Evolutionary conservation across 305 asterid genomes (phyloP).

Genomic region (Nicotiana rustica): DNA sequence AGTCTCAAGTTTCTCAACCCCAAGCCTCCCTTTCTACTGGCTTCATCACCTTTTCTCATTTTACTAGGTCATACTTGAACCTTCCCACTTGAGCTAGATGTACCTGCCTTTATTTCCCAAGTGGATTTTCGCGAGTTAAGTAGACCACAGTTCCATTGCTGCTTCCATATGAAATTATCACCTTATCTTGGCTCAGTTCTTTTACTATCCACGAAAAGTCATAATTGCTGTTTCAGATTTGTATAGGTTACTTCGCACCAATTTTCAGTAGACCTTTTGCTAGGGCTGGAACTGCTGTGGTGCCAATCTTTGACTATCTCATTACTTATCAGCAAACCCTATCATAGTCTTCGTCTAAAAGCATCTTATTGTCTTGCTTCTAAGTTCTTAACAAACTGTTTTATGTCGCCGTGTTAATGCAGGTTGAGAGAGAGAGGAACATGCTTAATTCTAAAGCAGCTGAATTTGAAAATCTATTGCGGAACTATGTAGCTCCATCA

Average conservation of each 20-base stretch:
- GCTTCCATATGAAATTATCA: not conserved
- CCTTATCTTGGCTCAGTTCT: not conserved
- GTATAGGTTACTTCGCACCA: not conserved
- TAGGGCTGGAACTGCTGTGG: not conserved
- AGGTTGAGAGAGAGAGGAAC: conserved; percentile 87
- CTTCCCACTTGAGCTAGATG: not conserved
- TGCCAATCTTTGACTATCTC: not conserved
- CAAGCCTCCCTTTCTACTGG: not conserved
- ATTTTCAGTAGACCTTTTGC: too few species aligned
- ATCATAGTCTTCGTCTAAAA: not conserved
- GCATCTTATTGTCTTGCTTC: conserved; percentile 23
- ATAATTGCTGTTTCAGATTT: not conserved
- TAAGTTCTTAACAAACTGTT: conserved; percentile 35
- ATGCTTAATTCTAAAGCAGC: conserved; percentile 64
- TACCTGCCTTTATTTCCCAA: not conserved
- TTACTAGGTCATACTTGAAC: not conserved
- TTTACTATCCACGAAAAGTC: not conserved
- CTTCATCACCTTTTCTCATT: not conserved
- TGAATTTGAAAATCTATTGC: conserved; percentile 75
- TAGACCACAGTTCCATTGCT: not conserved
- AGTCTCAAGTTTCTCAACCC: not conserved
- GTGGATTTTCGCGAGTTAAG: not conserved
- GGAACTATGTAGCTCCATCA: conserved; percentile 48
- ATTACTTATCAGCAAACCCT: conserved; percentile 3
- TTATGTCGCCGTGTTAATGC: conserved; percentile 43